Base-by-base conservation (phyloP, 1,139 yeast genomes). In the Yamadazyma aaseri region DNA sequence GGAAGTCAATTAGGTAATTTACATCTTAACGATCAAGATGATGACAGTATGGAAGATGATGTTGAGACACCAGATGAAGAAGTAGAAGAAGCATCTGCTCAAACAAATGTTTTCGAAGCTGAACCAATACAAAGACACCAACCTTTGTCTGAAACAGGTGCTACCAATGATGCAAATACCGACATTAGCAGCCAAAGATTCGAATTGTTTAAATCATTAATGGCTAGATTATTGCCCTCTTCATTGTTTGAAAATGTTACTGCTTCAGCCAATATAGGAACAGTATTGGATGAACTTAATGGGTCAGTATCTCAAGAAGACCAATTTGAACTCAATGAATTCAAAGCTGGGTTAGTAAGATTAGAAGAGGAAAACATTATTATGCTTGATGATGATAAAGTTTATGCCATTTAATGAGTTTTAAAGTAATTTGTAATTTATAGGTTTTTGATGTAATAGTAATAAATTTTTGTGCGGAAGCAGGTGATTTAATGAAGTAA, bases 281-380 rank as follows among this genome's bases (percentile, higher is more conserved):
- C 59, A 9, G 68, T 74, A 30, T 53, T 66, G 7, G 68, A 58
- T 14, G 63, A 63, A 24, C 55, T 80, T 28, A 80, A 81, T 50
- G 73, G 65, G 36, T 67, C 63, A 30, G 56, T 82, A 32, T 66
- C 76, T 4, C 82, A 76, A 45, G 90, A 82, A 49, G 89, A 83
- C 31, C 59, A 63, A 31, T 84, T 79, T 51, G 58, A 65, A 10
- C 51, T 53, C 3, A 60, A 53, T 5, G 94, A 84, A 55, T 71
- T 76, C 37, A 52, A 57, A 18, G 71, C 74, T 13, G 89, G 81
- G 14, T 57, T 82, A 34, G 56, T 56, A 20, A 60, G 59, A 34
- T 65, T 84, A 74, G 72, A 69, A 31, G 65, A 60, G 4, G 78
- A 77, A 45, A 79, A 79, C 47, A 72, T 78, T 49, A 53, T 83